Evolutionary conservation across 2,329 filamentous ascomycete species (phyloP).

Genomic region (Neopestalotiopsis clavispora): DNA sequence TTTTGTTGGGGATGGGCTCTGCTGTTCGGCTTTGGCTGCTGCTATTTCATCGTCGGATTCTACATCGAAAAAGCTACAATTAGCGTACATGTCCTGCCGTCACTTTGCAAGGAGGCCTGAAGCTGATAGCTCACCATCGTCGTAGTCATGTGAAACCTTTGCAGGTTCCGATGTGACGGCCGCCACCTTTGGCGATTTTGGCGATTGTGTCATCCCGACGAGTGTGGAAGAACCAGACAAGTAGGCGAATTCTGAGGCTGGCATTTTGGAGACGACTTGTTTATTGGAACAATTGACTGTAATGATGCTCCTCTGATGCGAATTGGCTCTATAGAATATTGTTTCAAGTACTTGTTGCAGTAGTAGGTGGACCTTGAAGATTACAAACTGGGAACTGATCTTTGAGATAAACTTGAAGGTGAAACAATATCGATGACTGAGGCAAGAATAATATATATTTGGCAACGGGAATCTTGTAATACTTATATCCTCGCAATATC

Average conservation of each 20-base stretch:
- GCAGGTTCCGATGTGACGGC: background rate
- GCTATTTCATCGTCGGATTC: slow-evolving; percentile 15
- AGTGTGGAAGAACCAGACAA: slow-evolving; percentile 1
- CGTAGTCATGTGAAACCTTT: background rate
- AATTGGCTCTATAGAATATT: background rate
- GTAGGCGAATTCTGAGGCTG: slow-evolving; percentile 3
- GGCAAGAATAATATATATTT: background rate
- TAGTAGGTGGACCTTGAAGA: background rate
- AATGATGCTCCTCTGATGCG: background rate
- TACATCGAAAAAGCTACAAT: background rate
- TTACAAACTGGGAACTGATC: background rate
- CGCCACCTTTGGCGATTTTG: background rate
- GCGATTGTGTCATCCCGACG: background rate
- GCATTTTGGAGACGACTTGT: slow-evolving; percentile 3
- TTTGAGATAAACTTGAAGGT: background rate
- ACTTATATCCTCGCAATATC: background rate
- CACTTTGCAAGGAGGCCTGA: background rate
- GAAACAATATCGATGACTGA: slow-evolving; percentile 6
- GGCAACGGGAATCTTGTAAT: background rate
- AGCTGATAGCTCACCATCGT: background rate
- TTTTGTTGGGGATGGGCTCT: background rate
- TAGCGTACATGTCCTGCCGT: background rate
- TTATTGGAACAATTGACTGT: background rate
- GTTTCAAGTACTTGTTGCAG: background rate
- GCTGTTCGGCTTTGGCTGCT: background rate